Evolutionary conservation across 2,329 filamentous ascomycete genomes (phyloP), one percentile per base, ranked within the genome.

Genomic region (Eutypella sp.): DNA sequence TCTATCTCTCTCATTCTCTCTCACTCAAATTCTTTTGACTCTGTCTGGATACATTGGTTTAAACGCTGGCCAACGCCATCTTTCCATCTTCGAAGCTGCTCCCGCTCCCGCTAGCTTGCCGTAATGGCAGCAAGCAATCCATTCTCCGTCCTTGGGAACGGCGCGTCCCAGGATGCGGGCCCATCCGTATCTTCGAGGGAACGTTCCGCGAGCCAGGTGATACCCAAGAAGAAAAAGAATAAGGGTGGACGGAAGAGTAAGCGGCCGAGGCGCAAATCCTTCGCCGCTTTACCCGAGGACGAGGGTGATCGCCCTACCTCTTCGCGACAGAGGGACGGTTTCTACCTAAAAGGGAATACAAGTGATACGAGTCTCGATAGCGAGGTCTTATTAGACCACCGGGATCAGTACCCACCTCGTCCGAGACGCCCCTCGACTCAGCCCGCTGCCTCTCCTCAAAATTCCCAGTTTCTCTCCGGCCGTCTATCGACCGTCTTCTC

Each of bases 281-380:
- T 96, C 61, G 84, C 87, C 20, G 73, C 78, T 15, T 69, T 80
- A 1, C 70, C 80, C 27, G 79, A 83, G 33, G 82, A 85, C 39
- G 60, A 55, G 48, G 66, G 60, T 38, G 47, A 61, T 59, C 42
- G 65, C 61, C 27, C 51, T 63, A 13, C 54, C 47, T n/a, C 53
- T 53, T 34, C 46, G 47, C 9, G 46, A 53, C 56, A 60, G 40
- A 46, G 65, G 47, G 62, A 71, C 48, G 69, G 66, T 39, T 75
- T 81, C 61, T 79, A 79, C 60, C 64, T 75, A 47, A 66, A 70
- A 42, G 61, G 72, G 7, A 67, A 87, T 61, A 62, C 84, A 52
- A 97, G 92, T 69, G 84, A 78, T 57, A 90, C 87, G 1, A 97
- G 92, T 65, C 72, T 97, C 52, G 92, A 96, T 55, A 96, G 90